Base-by-base conservation (phyloP, 352 stramenopile genomes). In the Globisporangium carolinianum region DNA sequence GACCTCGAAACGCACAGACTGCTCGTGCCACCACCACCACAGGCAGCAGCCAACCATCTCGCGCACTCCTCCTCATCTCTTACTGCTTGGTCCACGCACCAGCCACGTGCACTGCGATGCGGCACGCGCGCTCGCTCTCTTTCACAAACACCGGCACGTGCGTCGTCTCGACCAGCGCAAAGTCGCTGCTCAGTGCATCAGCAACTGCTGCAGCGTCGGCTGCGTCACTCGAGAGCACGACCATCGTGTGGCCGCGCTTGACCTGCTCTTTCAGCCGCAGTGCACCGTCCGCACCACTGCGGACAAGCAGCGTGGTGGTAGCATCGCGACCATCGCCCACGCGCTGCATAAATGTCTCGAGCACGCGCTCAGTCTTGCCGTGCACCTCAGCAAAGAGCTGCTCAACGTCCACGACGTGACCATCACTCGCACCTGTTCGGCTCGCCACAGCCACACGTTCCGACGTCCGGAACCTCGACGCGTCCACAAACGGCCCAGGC, bases 401-500 rank as follows among this genome's bases (percentile, higher is more conserved):
- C 42, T 73, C 48, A 46, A 63, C 72, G 50, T 67, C 66, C 18
- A 51, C n/a, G 46, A 46, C 45, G 51, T 59, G 36, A 55, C 42
- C 56, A 6, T 17, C 49, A 46, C 4, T 47, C 9, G 17, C 42
- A 0, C 12, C 38, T 9, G 17, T 46, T 47, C 43, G 50, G n/a
- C 43, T 57, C 0, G 55, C 62, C 4, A 86, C 60, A 8, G 71
- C 47, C 14, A 89, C 66, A 4, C 65, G 58, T 39, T 80, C 78
- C 37, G 65, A 87, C 35, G 68, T 75, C 17, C 80, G 78, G 68
- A 75, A 92, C 57, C 74, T 74, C 53, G 86, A 81, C 18, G 72
- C 67, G 9, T 76, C 81, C 52, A 78, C 69, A 59, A 87, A 87
- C 38, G 80, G 83, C 0, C 69, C 76, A 3, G 83, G 80, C 6